Evolutionary conservation across 148 eudicot genomes (phyloP), one percentile per base, ranked within the genome.

Genomic region (Vaccinium myrtillus): DNA sequence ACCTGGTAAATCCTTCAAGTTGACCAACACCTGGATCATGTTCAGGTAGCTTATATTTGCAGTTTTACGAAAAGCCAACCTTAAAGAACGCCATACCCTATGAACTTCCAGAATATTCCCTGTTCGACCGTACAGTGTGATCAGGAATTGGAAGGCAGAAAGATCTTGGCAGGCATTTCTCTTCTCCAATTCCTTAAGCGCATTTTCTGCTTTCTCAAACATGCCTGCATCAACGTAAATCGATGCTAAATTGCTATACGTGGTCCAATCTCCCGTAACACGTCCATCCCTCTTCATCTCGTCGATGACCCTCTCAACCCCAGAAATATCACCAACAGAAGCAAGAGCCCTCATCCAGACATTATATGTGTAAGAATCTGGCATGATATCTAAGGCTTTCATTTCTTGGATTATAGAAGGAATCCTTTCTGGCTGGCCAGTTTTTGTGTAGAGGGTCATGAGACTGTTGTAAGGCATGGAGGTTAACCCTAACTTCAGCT

Each of bases 291-390:
- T 92, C 88, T 94, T 97, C 94, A 97, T 92, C 82, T 97, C 98
- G 82, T 95, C 94, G 43, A 97, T 83, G 83, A 97, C 98, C 85
- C 99, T 90, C 86, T 97, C 98, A 54, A 93, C 95, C 63, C 98
- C 99, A 54, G 90, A 77, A 25, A 95, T 92, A 79, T 97, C 99
- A 81, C 87, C 85, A 19, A 46, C 86, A 84, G 96, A 91, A 85
- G 99, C 98, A 80, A 95, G 88, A 76, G 96, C 90, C 84, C 98
- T 92, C 99, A 97, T 97, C 99, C 99, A 95, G 18, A 95, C 84
- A 82, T 94, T 97, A 86, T 97, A 97, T 8, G 98, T 94, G 90
- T 74, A 97, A 13, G 87, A 80, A 88, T 95, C 96, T 1, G 90
- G 93, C 95, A 92, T 90, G 36, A 97, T 86, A 87, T 93, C 90